Evolutionary conservation across 1,284 basidiomycete genomes (phyloP).

Genomic region (Cutaneotrichosporon daszewskae): DNA sequence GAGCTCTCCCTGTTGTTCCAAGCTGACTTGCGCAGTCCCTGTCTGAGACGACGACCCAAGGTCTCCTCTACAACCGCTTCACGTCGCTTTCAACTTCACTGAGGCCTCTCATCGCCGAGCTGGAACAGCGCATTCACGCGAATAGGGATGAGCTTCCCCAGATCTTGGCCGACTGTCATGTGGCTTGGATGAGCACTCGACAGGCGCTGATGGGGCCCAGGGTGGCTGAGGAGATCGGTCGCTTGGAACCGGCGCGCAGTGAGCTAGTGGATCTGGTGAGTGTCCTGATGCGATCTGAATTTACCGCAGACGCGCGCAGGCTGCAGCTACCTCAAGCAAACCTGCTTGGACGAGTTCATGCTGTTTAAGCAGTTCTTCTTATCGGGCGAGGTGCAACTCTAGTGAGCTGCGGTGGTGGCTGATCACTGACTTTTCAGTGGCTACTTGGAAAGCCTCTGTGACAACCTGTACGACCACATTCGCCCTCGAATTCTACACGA

Average conservation of each 20-base stretch:
- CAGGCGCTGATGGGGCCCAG: conserved; percentile 63
- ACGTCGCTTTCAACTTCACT: conserved; percentile 63
- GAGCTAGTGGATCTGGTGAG: conserved; percentile 69
- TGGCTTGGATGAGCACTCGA: conserved; percentile 69
- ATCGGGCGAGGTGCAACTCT: conserved; percentile 73
- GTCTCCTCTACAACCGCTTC: conserved; percentile 84
- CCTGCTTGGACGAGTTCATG: conserved; percentile 80
- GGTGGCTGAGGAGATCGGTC: conserved; percentile 70
- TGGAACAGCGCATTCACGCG: conserved; percentile 66
- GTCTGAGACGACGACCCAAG: conserved; percentile 71
- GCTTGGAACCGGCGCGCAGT: conserved; percentile 66
- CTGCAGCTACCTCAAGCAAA: conserved; percentile 80
- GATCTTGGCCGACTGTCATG: conserved; percentile 74
- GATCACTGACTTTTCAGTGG: conserved; percentile 51
- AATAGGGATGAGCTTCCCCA: conserved; percentile 67
- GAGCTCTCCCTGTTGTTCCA: conserved; percentile 4
- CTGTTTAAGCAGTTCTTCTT: conserved; percentile 78
- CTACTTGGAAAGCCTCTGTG: conserved; percentile 82
- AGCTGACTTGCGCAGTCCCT: conserved; percentile 57
- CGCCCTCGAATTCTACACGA: conserved; percentile 90
- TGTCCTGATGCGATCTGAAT: background rate
- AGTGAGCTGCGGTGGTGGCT: conserved; percentile 55
- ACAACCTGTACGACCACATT: conserved; percentile 86
- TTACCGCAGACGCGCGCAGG: conserved; percentile 61
- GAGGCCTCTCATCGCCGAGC: conserved; percentile 69